Evolutionary conservation across 225 moss, liverwort and hornwort genomes (phyloP).

Genomic region (Rhytidiadelphus loreus): DNA sequence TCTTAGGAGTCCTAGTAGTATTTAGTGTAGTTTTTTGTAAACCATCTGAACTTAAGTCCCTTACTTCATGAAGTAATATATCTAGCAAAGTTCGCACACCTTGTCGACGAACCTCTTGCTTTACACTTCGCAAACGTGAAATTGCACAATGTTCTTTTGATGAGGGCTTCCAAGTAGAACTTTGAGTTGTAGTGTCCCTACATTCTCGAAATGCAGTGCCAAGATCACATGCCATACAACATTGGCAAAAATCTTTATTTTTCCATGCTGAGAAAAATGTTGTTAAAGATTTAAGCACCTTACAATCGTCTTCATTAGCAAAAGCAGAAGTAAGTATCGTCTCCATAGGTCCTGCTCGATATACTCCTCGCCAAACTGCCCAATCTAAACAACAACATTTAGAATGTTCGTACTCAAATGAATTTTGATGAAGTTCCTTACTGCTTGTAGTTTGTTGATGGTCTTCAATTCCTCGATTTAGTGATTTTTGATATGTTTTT

Average conservation of each 20-base stretch:
- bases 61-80: conserved; percentile 6
- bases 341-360: not conserved
- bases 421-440: not conserved
- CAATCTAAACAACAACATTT: conserved; percentile 2
- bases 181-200: not conserved
- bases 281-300: conserved; percentile 3
- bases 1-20: not conserved
- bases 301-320: conserved; percentile 4
- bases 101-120: conserved; percentile 19
- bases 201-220: conserved; percentile 33
- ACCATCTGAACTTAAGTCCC: not conserved
- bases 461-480: not conserved
- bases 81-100: conserved; percentile 37
- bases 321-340: conserved; percentile 15
- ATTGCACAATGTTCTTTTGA: conserved; percentile 51
- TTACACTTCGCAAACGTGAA: conserved; percentile 28
- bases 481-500: not conserved
- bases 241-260: not conserved
- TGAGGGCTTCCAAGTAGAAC: conserved; percentile 5
- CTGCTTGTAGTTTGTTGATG: not conserved
- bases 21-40: not conserved
- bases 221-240: conserved; percentile 7
- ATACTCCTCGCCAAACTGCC: conserved; percentile 20
- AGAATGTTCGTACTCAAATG: not conserved
- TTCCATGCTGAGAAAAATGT: conserved; percentile 13